Evolutionary conservation across 257 asterid genomes (phyloP).

Genomic region (Paulownia fortunei): DNA sequence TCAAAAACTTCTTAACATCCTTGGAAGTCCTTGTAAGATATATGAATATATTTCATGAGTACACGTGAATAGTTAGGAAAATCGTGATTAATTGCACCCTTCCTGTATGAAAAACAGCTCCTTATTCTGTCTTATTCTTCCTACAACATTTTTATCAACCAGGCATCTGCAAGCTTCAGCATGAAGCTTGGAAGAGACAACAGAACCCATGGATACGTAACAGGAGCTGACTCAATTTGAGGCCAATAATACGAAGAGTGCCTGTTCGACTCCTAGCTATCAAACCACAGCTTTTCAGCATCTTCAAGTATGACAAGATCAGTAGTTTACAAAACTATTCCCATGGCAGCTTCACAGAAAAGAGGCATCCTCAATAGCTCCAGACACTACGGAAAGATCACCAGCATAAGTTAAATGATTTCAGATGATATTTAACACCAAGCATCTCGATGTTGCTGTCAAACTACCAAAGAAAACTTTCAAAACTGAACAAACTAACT

Average conservation of each 20-base stretch:
- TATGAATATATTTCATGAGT: background rate
- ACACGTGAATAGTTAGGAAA: background rate
- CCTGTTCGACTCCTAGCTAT: background rate
- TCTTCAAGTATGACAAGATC: constrained; percentile 11
- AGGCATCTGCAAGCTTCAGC: background rate
- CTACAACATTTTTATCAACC: background rate
- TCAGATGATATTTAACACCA: background rate
- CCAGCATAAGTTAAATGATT: background rate
- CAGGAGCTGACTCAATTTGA: background rate
- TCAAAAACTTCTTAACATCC: background rate
- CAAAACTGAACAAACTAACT: background rate
- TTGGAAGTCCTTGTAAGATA: background rate
- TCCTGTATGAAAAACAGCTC: background rate
- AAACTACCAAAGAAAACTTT: background rate
- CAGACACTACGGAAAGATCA: constrained; percentile 11
- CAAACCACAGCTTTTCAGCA: constrained; percentile 21
- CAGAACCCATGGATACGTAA: background rate
- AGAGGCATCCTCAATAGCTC: constrained; percentile 17
- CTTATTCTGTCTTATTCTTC: background rate
- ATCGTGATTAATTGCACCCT: background rate
- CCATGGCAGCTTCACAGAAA: background rate
- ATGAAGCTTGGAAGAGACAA: background rate
- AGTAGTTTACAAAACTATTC: background rate
- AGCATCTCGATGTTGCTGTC: constrained; percentile 8
- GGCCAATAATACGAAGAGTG: background rate